Evolutionary conservation across 257 asterid genomes (phyloP), one percentile per base, ranked within the genome.

Genomic region (Coffea eugenioides): DNA sequence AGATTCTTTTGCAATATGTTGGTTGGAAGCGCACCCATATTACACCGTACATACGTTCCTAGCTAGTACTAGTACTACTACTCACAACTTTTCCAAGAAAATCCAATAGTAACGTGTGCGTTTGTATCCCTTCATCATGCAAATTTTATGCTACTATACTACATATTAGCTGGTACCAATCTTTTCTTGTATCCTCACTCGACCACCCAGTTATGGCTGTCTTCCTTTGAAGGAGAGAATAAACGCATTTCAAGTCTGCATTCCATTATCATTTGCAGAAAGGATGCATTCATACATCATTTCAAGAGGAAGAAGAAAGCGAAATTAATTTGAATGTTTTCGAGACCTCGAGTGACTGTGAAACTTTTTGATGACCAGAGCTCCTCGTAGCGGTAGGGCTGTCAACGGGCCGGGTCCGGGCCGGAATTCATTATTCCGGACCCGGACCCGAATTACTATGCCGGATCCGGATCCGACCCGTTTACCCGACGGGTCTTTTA

Each of bases 1-100:
- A 88, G 93, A 92, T 94, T 88, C 96, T 84, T 84, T 84, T 78
- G 91, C 95, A 89, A 85, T 86, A 85, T 89, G 97, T 90, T 94
- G 90, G 90, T 94, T 88, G 96, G 97, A 92, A 80, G 90, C 82
- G 84, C 94, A 92, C 90, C 82, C 56, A 82, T 88, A 21, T 43
- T 49, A 66, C 46, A 61, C 64, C 84, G 76, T 76, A 79, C 87
- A 76, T 78, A 78, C 71, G 61, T 76, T 62, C 57, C 59, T 25
- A 39, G 56, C 74, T 70, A 18, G n/a, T 6, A 41, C 57, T 75
- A 59, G 57, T 75, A 52, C 71, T 16, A 61, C 74, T 65, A 18
- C 74, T 81, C 41, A 6, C 79, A 41, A 84, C 82, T 77, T 79
- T 72, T 74, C 18, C 25, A 15, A 5, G 9, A 39, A 41, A 43